These are phyloP conservation scores for Hypoxylon sp. DNA, from an alignment of 2,329 filamentous ascomycete species.

Conservation along the genomic window DNA sequence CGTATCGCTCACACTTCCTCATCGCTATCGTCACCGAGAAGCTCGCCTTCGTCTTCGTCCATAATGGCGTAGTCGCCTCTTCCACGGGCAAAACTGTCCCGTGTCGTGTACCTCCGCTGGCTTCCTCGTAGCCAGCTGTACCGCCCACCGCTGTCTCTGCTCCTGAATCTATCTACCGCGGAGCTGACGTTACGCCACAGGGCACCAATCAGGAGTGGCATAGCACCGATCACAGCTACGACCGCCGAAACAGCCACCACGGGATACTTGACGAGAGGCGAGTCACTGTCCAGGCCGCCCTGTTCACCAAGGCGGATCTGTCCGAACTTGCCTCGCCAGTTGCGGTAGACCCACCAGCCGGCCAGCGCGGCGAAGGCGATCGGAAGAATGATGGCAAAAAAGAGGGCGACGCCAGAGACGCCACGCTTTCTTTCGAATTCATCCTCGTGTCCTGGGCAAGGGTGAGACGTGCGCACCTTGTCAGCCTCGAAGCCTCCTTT, in stretches of 20 bases:
- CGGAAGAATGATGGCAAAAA: conserved; percentile 86
- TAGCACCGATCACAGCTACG: conserved; percentile 68
- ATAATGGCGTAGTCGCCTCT: conserved; percentile 89
- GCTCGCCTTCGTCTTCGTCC: conserved; percentile 93
- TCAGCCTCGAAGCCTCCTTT: conserved; percentile 80
- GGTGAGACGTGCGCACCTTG: conserved; percentile 68
- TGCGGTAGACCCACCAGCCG: conserved; percentile 87
- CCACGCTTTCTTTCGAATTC: conserved; percentile 81
- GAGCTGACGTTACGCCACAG: conserved; percentile 75
- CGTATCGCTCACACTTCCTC: conserved; percentile 76
- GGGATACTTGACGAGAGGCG: conserved; percentile 84
- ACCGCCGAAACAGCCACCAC: conserved; percentile 77
- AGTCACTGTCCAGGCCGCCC: conserved; percentile 73
- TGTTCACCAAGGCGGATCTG: conserved; percentile 89
- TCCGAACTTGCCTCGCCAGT: conserved; percentile 91
- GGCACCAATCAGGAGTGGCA: conserved; percentile 79
- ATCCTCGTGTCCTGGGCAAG: conserved; percentile 84
- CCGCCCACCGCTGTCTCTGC: conserved; percentile 60
- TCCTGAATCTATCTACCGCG: conserved; percentile 62
- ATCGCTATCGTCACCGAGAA: conserved; percentile 93
- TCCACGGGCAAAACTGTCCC: conserved; percentile 88
- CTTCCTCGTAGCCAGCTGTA: conserved; percentile 64
- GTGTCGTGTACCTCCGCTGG: conserved; percentile 82
- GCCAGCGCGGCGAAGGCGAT: conserved; percentile 76
- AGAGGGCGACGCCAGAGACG: conserved; percentile 78